Evolutionary conservation across 768 basidiomycete genomes (phyloP), one percentile per base, ranked within the genome.

Genomic region (button mushroom (Agaricus bisporus)): DNA sequence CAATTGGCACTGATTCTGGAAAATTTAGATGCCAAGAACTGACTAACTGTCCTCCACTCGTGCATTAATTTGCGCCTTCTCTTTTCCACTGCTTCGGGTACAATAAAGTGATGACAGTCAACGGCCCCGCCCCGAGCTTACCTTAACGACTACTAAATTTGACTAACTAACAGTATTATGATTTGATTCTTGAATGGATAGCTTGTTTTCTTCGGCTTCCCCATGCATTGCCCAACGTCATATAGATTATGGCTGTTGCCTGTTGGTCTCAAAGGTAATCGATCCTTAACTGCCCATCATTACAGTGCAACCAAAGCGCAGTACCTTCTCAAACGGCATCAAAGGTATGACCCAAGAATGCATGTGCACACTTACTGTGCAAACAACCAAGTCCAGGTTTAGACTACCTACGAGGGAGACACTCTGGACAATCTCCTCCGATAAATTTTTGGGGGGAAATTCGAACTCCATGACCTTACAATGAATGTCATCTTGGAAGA

Each of bases 31-130:
- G 53, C 53, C 53, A 54, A 54, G 53, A 41, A 17, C 38, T 47
- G 12, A 22, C 28, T 14, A 17, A 48, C 39, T 14, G 28, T 10
- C 28, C 46, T 54, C 29, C 32, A 25, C 46, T 54, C 17, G 46
- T 17, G 38, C 39, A 41, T 47, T 54, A 41, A 47, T 41, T 53
- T 38, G 20, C 29, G 37, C 3, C 52, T 47, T 54, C 52, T 54
- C 32, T 53, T 46, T 47, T 54, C 52, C 52, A 26, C 41, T 47
- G 41, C 41, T 42, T 48, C 53, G 53, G 53, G 29, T 48, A 46
- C 53, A 54, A 54, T 54, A 42, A 54, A 29, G 11, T 48, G 47
- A n/a, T 48, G 17, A 48, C 41, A 45, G 20, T 11, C 26, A 17
- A 29, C 38, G 52, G 45, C 52, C 52, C 52, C 52, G 38, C 46